A percentile compares a stretch with the other conserved stretches of the same genome.
These are phyloP conservation scores for Coemansia sp. DNA, from an alignment of 192 early-diverging fungal species.

Conservation along the genomic window DNA sequence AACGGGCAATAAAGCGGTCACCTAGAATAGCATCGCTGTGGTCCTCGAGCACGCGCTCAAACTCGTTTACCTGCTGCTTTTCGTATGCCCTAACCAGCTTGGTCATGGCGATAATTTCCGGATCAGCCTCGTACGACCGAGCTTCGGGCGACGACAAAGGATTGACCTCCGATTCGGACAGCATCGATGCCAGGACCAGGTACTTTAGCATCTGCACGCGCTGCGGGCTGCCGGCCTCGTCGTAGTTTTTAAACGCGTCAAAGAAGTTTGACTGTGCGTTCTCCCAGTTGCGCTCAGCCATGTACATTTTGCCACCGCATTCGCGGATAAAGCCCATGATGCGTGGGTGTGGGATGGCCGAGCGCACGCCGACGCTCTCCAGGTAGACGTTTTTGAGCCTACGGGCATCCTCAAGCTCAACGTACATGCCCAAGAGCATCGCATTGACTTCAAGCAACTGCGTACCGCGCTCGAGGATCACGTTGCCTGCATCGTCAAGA, in stretches of 20 bases:
- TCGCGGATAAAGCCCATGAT: slow-evolving; percentile 97
- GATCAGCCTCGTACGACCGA: slow-evolving; percentile 92
- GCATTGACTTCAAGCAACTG: slow-evolving; percentile 91
- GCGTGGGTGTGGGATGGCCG: slow-evolving; percentile 92
- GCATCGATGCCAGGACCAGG: slow-evolving; percentile 93
- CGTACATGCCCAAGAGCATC: slow-evolving; percentile 96
- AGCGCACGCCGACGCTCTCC: slow-evolving; percentile 83
- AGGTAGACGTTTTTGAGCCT: slow-evolving; percentile 90
- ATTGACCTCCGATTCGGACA: slow-evolving; percentile 93
- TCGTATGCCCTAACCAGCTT: slow-evolving; percentile 90
- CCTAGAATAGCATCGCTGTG: slow-evolving; percentile 74
- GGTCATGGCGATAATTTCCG: slow-evolving; percentile 91
- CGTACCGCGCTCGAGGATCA: slow-evolving; percentile 83
- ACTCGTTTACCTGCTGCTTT: slow-evolving; percentile 77
- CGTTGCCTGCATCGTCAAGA: slow-evolving; percentile 13
- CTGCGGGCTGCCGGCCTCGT: slow-evolving; percentile 91
- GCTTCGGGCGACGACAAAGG: slow-evolving; percentile 98
- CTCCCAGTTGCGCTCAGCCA: slow-evolving; percentile 90
- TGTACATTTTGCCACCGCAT: slow-evolving; percentile 98
- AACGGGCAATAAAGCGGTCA: slow-evolving; percentile 85
- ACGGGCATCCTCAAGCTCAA: slow-evolving; percentile 79
- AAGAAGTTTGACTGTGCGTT: slow-evolving; percentile 93
- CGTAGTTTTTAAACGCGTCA: slow-evolving; percentile 97
- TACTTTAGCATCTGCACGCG: slow-evolving; percentile 94
- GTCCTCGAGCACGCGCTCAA: slow-evolving; percentile 81